Conservation (phyloP, 768 basidiomycete genomes). For the Boletus sp. region DNA sequence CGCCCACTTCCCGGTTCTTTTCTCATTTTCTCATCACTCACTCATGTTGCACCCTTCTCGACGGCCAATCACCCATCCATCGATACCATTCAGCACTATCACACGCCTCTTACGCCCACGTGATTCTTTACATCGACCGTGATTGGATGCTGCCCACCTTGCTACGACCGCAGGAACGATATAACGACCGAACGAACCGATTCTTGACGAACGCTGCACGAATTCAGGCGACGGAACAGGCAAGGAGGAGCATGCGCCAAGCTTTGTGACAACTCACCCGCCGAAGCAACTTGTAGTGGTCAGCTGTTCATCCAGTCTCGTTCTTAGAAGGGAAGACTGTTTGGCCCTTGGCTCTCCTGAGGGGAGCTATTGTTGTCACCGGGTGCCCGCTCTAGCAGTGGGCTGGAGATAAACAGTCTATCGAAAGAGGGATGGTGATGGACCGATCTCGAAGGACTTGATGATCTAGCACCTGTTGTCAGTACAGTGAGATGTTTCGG, state of each 20-base stretch:
- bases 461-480: conserved; percentile 21
- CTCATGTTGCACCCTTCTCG: conserved; percentile 20
- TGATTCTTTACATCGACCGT: conserved; percentile 9
- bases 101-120: conserved; percentile 16
- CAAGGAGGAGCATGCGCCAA: conserved; percentile 23
- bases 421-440: conserved; percentile 22
- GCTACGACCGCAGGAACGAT: conserved; percentile 33
- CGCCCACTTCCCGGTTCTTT: conserved; percentile 14
- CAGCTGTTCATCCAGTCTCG: conserved; percentile 10
- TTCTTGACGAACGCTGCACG: conserved; percentile 37
- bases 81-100: conserved; percentile 20
- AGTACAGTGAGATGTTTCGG: conserved; percentile 18
- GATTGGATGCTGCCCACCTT: conserved; percentile 24
- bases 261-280: conserved; percentile 19
- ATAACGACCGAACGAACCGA: conserved; percentile 32
- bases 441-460: conserved; percentile 27
- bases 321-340: conserved; percentile 7
- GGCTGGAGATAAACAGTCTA: conserved; percentile 29
- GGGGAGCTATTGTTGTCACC: conserved; percentile 18
- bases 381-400: conserved; percentile 33
- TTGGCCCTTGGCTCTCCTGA: conserved; percentile 21
- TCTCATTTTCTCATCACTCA: conserved; percentile 21
- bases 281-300: conserved; percentile 8
- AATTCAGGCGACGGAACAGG: conserved; percentile 29
- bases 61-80: conserved; percentile 25